Conservation (phyloP, 2,329 filamentous ascomycete genomes). For the Onygenales sp. region DNA sequence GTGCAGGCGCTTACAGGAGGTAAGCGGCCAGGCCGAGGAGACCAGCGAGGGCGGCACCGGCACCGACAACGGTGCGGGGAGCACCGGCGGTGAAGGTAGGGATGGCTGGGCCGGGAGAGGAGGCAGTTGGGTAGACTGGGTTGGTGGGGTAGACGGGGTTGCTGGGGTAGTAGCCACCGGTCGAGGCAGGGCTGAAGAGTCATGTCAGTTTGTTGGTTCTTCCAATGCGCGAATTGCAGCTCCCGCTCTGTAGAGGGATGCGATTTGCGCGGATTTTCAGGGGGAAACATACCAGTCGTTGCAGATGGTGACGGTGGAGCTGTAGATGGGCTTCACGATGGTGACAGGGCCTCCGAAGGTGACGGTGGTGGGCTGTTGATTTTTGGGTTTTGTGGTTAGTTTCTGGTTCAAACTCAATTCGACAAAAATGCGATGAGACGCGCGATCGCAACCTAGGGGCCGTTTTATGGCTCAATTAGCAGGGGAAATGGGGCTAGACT, state of each 20-base stretch:
- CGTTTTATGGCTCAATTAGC: too few relatives aligned
- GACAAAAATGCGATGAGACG: not conserved
- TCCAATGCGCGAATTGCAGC: not conserved
- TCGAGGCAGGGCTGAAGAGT: conserved; percentile 10
- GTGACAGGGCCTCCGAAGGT: conserved; percentile 65
- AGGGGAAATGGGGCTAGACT: conserved; percentile 10
- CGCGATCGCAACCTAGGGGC: too few relatives aligned
- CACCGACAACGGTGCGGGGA: conserved; percentile 37
- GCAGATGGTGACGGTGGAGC: conserved; percentile 43
- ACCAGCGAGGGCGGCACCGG: conserved; percentile 43
- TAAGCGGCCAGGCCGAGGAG: conserved; percentile 43
- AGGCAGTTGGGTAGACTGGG: conserved; percentile 14
- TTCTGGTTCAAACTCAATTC: not conserved
- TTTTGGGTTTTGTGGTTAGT: not conserved
- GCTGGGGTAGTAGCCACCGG: conserved; percentile 15
- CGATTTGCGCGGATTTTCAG: not conserved
- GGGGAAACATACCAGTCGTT: conserved; percentile 28
- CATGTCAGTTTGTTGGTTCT: not conserved
- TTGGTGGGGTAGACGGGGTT: conserved; percentile 13
- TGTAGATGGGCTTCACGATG: conserved; percentile 43
- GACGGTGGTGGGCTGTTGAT: conserved; percentile 52
- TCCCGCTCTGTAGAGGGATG: not conserved
- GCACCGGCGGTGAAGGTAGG: conserved; percentile 43
- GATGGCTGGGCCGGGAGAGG: conserved; percentile 20
- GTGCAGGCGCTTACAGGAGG: conserved; percentile 30